A percentile compares a stretch with the other conserved stretches of the same genome.
These are phyloP conservation scores for Aspergillus incahuasiensis DNA, from an alignment of 495 filamentous ascomycete genomes.

Conservation along the genomic window DNA sequence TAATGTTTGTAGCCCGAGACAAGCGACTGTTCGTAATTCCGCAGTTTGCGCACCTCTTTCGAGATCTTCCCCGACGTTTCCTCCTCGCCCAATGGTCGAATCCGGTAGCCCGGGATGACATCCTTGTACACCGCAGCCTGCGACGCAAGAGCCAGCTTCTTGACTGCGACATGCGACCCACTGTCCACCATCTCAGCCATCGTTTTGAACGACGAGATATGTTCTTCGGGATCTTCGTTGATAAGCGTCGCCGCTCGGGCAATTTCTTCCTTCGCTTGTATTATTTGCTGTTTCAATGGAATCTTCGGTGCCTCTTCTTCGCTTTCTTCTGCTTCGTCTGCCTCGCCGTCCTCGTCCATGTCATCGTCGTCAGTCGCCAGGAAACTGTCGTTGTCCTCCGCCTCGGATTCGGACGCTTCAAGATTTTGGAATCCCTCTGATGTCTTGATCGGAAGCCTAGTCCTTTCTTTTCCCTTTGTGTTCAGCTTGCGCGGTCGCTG, in stretches of 20 bases:
- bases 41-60: conserved; percentile 80
- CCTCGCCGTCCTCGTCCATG: conserved; percentile 45
- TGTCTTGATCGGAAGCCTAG: conserved; percentile 79
- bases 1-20: conserved; percentile 78
- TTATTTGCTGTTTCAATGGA: conserved; percentile 69
- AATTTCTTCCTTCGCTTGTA: conserved; percentile 87
- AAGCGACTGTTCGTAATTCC: conserved; percentile 78
- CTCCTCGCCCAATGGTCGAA: conserved; percentile 73
- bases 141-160: conserved; percentile 76
- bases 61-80: conserved; percentile 73
- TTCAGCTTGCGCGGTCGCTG: conserved; percentile 65
- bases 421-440: conserved; percentile 65
- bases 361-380: conserved; percentile 45
- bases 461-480: conserved; percentile 65
- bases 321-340: conserved; percentile 52
- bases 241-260: conserved; percentile 74
- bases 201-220: conserved; percentile 69
- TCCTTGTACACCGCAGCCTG: conserved; percentile 93
- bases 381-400: conserved; percentile 47
- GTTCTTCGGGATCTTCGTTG: conserved; percentile 91
- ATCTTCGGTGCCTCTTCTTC: conserved; percentile 56
- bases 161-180: conserved; percentile 61
- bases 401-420: conserved; percentile 40
- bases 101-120: conserved; percentile 91
- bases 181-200: conserved; percentile 67